Evolutionary conservation across 345 rosid species (phyloP), one percentile per base, ranked within the genome.

Genomic region (Lumnitzera littorea): DNA sequence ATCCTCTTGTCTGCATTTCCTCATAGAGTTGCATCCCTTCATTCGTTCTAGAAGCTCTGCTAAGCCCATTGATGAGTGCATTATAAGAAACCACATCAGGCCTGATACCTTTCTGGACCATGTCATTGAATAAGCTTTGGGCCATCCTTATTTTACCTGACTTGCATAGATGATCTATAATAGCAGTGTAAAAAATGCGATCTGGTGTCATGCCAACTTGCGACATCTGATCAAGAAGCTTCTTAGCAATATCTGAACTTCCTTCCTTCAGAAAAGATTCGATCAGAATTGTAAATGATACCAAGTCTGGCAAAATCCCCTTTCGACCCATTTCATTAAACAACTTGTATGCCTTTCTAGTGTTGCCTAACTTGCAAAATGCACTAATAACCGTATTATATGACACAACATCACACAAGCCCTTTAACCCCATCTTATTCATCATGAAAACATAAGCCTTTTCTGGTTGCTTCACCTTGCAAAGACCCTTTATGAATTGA

Each of bases 61-160:
- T 90, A 55, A 86, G 78, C 56, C 91, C 89, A 66, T 84, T 76
- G 51, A 94, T 86, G 58, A 94, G 84, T 63, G 95, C 82, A 73
- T 90, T 94, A 68, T 76, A 90, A 17, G 91, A 80, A 71, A 90
- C 66, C 51, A 73, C 84, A 67, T 90, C 97, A 11, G 99, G 97
- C 36, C 55, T 47, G 60, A 88, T 74, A 62, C 88, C 86, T 50
- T 79, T 87, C 76, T 74, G 80, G 67, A 84, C 66, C 97, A 90
- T 94, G 61, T 90, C 91, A 60, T n/a, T 51, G 60, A 94, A 90
- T 68, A 79, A 60, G 24, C 74, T 50, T 54, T 72, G 80, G 29
- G 91, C 99, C 68, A 74, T 78, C 71, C 63, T 88, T 36, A 86
- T 67, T 79, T 80, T 82, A 48, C 95, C 87, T 16, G 77, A 82